Base-by-base conservation (phyloP, 129 eudicot species). In the Flaveria brownii region DNA sequence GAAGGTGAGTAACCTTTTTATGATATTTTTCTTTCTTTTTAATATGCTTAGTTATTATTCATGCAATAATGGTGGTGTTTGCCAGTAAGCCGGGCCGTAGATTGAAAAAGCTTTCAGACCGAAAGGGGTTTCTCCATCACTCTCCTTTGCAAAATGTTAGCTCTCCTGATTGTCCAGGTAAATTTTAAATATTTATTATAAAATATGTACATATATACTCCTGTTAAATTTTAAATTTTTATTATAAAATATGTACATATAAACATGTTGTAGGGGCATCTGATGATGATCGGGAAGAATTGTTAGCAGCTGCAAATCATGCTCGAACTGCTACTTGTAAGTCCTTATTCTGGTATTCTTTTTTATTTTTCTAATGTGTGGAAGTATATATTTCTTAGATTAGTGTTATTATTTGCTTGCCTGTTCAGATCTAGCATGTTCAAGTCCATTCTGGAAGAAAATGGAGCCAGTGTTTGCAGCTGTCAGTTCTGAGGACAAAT, bases 201-300 rank as follows among this genome's bases (percentile, higher is more conserved):
- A 80, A 75, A 39, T 60, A 52, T 10, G 1, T 39, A 71, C 25
- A 41, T 22, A 20, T 59, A 22, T 46, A 15, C 43, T 30, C 16
- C 8, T 63, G 28, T 63, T 56, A 23, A 7, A 60, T 66, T 25
- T 14, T 64, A 2, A 30, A 5, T 11, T 12, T 33, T 33, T 47
- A 42, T 42, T 22, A 63, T 52, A 4, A 80, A 75, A 39, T 60
- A 52, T 10, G 1, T 39, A 71, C 25, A 41, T 22, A 20, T 63
- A 30, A 30, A 28, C 16, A 36, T 77, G 49, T 74, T 85, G 52
- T 79, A 92, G 98, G 98, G 59, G 90, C 82, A 75, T 86, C 88
- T 51, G 96, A 82, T 74, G 93, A 92, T 83, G 98, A 92, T 45
- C 88, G 84, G 56, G 98, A 92, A 77, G 93, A 92, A 61, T 85